A percentile compares a stretch with the other conserved stretches of the same genome.
phyloP scores from a whole-genome alignment of 2,329 filamentous ascomycete species.

The Leptosphaerulina australis region DNA sequence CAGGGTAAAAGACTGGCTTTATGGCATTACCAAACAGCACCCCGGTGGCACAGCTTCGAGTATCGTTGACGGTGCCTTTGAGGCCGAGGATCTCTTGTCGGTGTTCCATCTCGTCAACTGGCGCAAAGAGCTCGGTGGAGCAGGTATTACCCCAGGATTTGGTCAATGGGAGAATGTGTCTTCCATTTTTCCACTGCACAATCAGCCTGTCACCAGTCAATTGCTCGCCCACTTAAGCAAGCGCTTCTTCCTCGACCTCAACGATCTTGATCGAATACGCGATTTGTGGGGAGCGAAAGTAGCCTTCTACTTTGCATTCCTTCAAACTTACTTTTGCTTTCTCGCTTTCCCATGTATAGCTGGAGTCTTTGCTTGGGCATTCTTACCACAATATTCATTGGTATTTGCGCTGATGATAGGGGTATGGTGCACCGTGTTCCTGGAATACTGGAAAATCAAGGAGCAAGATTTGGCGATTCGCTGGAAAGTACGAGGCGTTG shows the following conservation, averaged over 20 bases:
- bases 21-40: slow-evolving; percentile 71
- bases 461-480: slow-evolving; percentile 42
- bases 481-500: slow-evolving; percentile 43
- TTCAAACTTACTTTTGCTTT: slow-evolving; percentile 43
- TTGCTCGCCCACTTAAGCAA: slow-evolving; percentile 78
- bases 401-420: slow-evolving; percentile 40
- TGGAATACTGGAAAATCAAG: slow-evolving; percentile 47
- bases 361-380: slow-evolving; percentile 39
- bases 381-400: slow-evolving; percentile 41
- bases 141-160: slow-evolving; percentile 72
- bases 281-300: slow-evolving; percentile 76
- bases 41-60: slow-evolving; percentile 54
- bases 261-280: slow-evolving; percentile 75
- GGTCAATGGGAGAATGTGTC: slow-evolving; percentile 76
- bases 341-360: slow-evolving; percentile 39
- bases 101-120: slow-evolving; percentile 79
- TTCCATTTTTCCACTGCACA: slow-evolving; percentile 79
- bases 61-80: slow-evolving; percentile 67
- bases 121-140: slow-evolving; percentile 74
- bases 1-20: slow-evolving; percentile 84
- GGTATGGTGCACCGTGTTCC: slow-evolving; percentile 44
- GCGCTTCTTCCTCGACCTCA: slow-evolving; percentile 69
- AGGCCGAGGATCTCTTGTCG: slow-evolving; percentile 78
- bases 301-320: slow-evolving; percentile 46
- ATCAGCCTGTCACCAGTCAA: slow-evolving; percentile 73